phyloP scores from a whole-genome alignment of 352 stramenopile genomes.

The Blastocystis sp. region DNA sequence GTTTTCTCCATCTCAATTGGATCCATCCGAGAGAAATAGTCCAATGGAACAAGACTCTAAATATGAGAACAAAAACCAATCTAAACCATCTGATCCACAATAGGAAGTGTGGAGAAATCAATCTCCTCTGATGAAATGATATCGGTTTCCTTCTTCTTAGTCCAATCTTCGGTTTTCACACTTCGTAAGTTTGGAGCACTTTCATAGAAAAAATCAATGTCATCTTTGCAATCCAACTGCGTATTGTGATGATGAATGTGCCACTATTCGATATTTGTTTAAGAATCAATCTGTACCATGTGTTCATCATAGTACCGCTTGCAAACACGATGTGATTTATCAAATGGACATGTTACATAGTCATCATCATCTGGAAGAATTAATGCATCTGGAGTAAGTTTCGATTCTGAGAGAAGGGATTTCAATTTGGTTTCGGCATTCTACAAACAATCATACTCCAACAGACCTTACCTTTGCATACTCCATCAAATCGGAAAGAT shows the following conservation, averaged over 20 bases:
- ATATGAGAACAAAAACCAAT: not conserved
- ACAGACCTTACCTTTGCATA: not conserved
- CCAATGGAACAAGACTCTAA: constrained; percentile 9
- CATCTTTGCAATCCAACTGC: not conserved
- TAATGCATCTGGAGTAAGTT: constrained; percentile 1
- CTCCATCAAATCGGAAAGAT: not conserved
- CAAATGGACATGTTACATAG: constrained; percentile 35
- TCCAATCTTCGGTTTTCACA: not conserved
- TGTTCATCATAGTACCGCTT: constrained; percentile 29
- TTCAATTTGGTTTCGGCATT: not conserved
- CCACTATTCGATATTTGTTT: constrained; percentile 13
- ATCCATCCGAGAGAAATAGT: constrained; percentile 44
- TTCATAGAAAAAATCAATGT: constrained; percentile 58
- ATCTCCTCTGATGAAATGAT: not conserved
- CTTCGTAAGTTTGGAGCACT: constrained; percentile 7
- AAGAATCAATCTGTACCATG: not conserved
- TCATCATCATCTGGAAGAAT: constrained; percentile 9
- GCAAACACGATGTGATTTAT: constrained; percentile 31
- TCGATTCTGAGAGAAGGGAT: not conserved
- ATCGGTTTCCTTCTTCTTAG: not conserved
- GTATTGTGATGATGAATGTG: constrained; percentile 57
- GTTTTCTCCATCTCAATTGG: constrained; percentile 34
- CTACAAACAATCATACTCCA: not conserved
- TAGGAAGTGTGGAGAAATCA: not conserved
- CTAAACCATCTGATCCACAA: constrained; percentile 10